A percentile compares a stretch with the other conserved stretches of the same genome.
Conservation (phyloP, 225 moss, liverwort and hornwort species). For the Physcomitrium patens region DNA sequence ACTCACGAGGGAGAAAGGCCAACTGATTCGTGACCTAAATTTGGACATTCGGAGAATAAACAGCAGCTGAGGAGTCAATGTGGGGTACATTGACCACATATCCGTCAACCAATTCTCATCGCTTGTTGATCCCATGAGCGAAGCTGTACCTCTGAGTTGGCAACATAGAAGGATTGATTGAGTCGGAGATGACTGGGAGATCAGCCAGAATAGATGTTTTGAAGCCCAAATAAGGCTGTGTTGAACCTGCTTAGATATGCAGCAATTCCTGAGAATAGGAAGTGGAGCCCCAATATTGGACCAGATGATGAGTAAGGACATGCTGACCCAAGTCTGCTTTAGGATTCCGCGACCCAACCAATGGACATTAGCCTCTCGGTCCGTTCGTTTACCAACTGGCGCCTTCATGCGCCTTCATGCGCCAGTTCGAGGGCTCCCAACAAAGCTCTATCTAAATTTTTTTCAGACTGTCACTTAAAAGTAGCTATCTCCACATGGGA, state of each 20-base stretch:
- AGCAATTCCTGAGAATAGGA: no score
- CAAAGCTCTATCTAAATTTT: no score
- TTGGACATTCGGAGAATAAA: not conserved
- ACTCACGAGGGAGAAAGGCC: not conserved
- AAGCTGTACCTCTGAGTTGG: slow-evolving; percentile 19
- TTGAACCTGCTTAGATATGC: not conserved
- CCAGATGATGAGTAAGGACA: no score
- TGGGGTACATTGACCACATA: slow-evolving; percentile 12
- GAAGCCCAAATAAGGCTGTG: slow-evolving; percentile 13
- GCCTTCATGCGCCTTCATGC: no score
- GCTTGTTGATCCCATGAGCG: slow-evolving; percentile 24
- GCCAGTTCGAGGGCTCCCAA: no score
- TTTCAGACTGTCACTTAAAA: no score
- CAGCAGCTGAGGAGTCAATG: slow-evolving; percentile 5
- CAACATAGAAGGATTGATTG: slow-evolving; percentile 18
- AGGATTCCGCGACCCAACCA: no score
- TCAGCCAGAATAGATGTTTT: slow-evolving; percentile 15
- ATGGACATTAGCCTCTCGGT: no score
- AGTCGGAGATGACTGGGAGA: not conserved
- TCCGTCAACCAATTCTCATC: not conserved
- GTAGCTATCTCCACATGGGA: no score
- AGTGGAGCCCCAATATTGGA: no score
- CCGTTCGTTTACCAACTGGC: no score
- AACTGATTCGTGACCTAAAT: not conserved
- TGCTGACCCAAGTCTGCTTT: no score